These are phyloP conservation scores for Ophiostoma ips DNA, from an alignment of 2,329 filamentous ascomycete genomes.

Conservation along the genomic window DNA sequence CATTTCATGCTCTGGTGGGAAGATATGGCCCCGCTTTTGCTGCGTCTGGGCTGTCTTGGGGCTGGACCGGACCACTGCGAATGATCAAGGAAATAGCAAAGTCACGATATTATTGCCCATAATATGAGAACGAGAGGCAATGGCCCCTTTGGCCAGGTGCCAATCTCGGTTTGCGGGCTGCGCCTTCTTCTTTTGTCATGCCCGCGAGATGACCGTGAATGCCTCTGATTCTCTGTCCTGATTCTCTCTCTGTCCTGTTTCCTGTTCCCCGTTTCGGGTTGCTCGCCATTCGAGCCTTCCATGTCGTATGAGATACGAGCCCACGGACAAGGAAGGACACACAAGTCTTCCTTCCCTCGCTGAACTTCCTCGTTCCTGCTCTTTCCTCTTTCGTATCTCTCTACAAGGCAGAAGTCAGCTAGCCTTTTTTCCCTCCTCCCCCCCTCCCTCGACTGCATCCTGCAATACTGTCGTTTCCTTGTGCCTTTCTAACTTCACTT, in stretches of 20 bases:
- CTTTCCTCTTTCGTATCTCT: not conserved
- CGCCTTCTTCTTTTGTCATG: slow-evolving; percentile 6
- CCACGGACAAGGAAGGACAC: too few relatives aligned
- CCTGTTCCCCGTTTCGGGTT: not conserved
- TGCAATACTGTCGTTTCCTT: not conserved
- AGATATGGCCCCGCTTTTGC: too few relatives aligned
- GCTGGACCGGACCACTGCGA: too few relatives aligned
- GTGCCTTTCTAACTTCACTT: not conserved
- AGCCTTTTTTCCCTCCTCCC: too few relatives aligned
- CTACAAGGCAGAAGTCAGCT: too few relatives aligned
- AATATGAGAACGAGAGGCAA: too few relatives aligned
- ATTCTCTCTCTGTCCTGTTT: not conserved
- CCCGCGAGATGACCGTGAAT: slow-evolving; percentile 5
- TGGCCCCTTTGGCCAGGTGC: not conserved
- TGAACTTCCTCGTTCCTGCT: not conserved
- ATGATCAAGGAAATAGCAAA: too few relatives aligned
- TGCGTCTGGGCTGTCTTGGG: too few relatives aligned
- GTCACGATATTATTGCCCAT: too few relatives aligned
- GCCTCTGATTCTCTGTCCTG: not conserved
- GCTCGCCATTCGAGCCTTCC: not conserved
- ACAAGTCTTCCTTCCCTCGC: not conserved
- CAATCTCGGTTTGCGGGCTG: slow-evolving; percentile 3
- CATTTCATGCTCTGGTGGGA: too few relatives aligned
- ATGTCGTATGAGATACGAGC: not conserved
- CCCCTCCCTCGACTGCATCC: not conserved